Base-by-base conservation (phyloP, 495 filamentous ascomycete species). In the Neurospora africana region DNA sequence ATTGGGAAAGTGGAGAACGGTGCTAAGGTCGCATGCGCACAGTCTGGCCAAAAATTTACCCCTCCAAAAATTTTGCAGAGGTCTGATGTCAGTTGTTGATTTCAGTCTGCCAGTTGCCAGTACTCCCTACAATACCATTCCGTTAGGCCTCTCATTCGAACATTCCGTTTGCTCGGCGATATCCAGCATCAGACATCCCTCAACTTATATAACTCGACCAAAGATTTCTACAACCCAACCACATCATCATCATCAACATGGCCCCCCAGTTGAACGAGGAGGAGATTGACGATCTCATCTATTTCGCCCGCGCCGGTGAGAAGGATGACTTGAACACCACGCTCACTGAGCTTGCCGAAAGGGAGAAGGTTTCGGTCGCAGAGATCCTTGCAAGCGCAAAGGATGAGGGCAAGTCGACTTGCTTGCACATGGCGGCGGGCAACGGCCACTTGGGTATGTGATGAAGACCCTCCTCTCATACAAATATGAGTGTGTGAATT, bases 351-450 rank as follows among this genome's bases (percentile, higher is more conserved):
- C 81, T 95, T 17, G 82, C 87, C 53, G 79, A 82, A 35, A 85
- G 89, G 71, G 86, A 91, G 74, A 78, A 78, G 73, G 79, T 82
- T 68, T 75, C 86, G 15, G 80, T 84, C 5, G 79, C 84, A 23
- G 83, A 87, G 38, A 84, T 97, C 70, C 78, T 97, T 35, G 75
- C 83, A 38, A 86, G 87, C 38, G 89, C 91, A 13, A 86, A 87
- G 71, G 93, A 97, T 75, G 85, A 89, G 33, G 84, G 88, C 37
- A 91, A 88, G 71, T 89, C 90, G 33, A 96, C 93, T 39, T 85
- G 91, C 21, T 82, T 97, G 76, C 95, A 98, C 82, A 97, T 93
- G 87, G 92, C 93, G 1, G 88, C 91, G 41, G 95, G 92, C 11
- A 98, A 98, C 82, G 94, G 94, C 38, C 91, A 95, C 77, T 71